Evolutionary conservation across 176 grass and related monocot species (phyloP).

Genomic region (Alopecurus myosuroides): DNA sequence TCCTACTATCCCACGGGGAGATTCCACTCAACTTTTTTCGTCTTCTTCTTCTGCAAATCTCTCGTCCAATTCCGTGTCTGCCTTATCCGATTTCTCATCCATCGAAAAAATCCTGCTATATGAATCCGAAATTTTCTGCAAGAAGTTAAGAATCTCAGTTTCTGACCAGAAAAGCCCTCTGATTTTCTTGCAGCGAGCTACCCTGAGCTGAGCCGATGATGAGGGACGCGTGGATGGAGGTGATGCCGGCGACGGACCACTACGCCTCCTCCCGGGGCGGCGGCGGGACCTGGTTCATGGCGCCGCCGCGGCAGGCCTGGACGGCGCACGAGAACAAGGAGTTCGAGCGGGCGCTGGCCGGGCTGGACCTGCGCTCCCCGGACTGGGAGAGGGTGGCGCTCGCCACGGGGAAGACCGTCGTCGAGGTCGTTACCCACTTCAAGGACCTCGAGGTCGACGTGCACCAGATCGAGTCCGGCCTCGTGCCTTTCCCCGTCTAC

Average conservation of each 20-base stretch:
- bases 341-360: slow-evolving; percentile 74
- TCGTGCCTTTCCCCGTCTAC: slow-evolving; percentile 34
- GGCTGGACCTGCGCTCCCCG: slow-evolving; percentile 40
- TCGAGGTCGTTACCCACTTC: slow-evolving; percentile 68
- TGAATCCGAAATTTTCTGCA: slow-evolving; percentile 18
- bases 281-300: slow-evolving; percentile 27
- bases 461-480: slow-evolving; percentile 64
- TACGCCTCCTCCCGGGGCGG: slow-evolving; percentile 1
- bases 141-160: slow-evolving; percentile 15
- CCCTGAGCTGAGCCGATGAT: slow-evolving; percentile 34
- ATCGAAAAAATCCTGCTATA: neutral
- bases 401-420: slow-evolving; percentile 54
- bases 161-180: neutral
- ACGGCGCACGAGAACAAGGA: slow-evolving; percentile 80
- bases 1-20: neutral
- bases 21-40: neutral
- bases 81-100: slow-evolving; percentile 2
- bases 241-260: slow-evolving; percentile 50
- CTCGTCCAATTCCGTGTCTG: neutral
- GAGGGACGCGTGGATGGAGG: slow-evolving; percentile 62
- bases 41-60: neutral
- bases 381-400: slow-evolving; percentile 75
- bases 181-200: slow-evolving; percentile 28
- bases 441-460: slow-evolving; percentile 63
- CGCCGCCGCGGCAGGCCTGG: slow-evolving; percentile 37